phyloP scores from a whole-genome alignment of 106 monocot genomes.

The Dactylorhiza incarnata region DNA sequence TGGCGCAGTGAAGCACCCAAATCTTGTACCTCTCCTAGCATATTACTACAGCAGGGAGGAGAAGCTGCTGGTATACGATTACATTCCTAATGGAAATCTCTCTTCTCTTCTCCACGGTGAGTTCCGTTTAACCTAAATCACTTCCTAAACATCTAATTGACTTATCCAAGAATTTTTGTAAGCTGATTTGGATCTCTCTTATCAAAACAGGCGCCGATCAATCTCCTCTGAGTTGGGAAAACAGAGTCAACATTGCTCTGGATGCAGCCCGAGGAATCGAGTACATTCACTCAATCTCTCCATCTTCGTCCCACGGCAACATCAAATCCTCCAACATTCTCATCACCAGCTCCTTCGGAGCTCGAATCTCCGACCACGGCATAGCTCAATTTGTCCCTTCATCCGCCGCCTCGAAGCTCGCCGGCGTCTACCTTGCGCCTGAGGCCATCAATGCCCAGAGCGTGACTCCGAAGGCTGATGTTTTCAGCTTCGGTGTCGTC shows the following conservation, averaged over 20 bases:
- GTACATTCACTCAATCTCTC: constrained; percentile 9
- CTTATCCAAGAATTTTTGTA: no score
- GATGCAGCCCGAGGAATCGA: constrained; percentile 7
- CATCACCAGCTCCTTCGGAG: constrained; percentile 6
- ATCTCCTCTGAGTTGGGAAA: constrained; percentile 8
- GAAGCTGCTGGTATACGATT: constrained; percentile 86
- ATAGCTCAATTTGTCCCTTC: not conserved
- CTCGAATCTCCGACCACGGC: constrained; percentile 12
- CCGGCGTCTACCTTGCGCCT: no score
- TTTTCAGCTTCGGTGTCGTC: constrained; percentile 12
- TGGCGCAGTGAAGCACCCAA: constrained; percentile 49
- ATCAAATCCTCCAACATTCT: constrained; percentile 21
- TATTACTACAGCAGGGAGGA: constrained; percentile 76
- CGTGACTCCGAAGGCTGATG: constrained; percentile 11
- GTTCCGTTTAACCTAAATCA: not conserved
- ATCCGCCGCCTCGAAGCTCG: not conserved
- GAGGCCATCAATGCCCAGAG: not conserved
- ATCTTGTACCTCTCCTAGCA: constrained; percentile 49
- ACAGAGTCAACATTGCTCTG: constrained; percentile 5
- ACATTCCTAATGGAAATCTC: constrained; percentile 68
- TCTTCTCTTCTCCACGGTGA: constrained; percentile 74
- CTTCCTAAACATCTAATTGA: no score
- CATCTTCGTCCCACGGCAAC: constrained; percentile 9
- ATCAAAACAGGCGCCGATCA: not conserved
- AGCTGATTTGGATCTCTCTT: no score